Conservation (phyloP, 768 basidiomycete species). For the Auriscalpium orientale region DNA sequence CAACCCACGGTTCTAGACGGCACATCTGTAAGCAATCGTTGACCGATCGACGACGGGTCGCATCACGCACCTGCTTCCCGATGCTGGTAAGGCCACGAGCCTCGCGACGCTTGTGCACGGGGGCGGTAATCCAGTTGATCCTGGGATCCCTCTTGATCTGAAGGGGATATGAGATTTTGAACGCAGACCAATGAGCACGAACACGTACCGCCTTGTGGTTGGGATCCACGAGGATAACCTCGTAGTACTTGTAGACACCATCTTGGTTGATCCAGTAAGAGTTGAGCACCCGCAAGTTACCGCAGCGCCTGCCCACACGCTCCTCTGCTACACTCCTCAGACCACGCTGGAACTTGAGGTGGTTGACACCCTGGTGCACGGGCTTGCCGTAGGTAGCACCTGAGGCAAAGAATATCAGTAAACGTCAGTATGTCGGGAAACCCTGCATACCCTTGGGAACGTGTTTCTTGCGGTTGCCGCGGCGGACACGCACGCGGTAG, state of each 20-base stretch:
- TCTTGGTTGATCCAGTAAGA: slow-evolving; percentile 99
- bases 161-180: slow-evolving; percentile 7
- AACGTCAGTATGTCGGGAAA: neutral
- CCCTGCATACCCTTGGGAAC: slow-evolving; percentile 77
- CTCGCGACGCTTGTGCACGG: slow-evolving; percentile 98
- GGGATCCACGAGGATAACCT: slow-evolving; percentile 97
- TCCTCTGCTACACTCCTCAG: slow-evolving; percentile 94
- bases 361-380: slow-evolving; percentile 98
- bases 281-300: slow-evolving; percentile 93
- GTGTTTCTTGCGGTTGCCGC: slow-evolving; percentile 98
- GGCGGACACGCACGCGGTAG: slow-evolving; percentile 94
- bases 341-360: slow-evolving; percentile 95
- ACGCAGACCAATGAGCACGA: neutral
- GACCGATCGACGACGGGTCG: slow-evolving; percentile 1
- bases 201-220: slow-evolving; percentile 81
- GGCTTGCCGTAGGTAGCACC: slow-evolving; percentile 99
- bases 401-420: slow-evolving; percentile 21
- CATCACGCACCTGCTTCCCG: slow-evolving; percentile 76
- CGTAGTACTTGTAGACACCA: slow-evolving; percentile 98
- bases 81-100: slow-evolving; percentile 94
- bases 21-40: neutral
- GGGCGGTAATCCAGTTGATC: slow-evolving; percentile 98
- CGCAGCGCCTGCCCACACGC: slow-evolving; percentile 93
- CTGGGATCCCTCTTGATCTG: slow-evolving; percentile 91
- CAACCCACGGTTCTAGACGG: slow-evolving; percentile 80